Percentiles rank a stretch among this genome's conserved stretches.
Evolutionary conservation across 345 rosid genomes (phyloP).

Genomic region (Salix suchowensis): DNA sequence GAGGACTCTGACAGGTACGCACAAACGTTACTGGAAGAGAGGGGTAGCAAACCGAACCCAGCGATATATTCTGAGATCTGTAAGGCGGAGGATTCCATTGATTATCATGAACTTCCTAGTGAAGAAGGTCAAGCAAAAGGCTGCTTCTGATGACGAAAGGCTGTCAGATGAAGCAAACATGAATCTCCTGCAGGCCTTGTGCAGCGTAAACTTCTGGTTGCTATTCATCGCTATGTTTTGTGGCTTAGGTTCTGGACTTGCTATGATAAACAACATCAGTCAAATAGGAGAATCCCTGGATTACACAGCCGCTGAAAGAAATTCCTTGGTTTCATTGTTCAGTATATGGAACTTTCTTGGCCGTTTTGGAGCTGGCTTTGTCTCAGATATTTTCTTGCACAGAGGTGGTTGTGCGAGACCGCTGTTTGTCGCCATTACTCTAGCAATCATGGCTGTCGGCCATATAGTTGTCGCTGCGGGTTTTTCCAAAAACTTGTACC

Average conservation of each 20-base stretch:
- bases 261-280: slow-evolving; percentile 71
- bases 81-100: slow-evolving; percentile 2
- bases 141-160: slow-evolving; percentile 8
- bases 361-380: slow-evolving; percentile 76
- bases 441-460: slow-evolving; percentile 53
- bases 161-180: slow-evolving; percentile 27
- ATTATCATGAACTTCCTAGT: slow-evolving; percentile 24
- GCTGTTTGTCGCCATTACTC: slow-evolving; percentile 59
- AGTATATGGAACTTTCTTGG: slow-evolving; percentile 95
- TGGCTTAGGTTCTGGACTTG: slow-evolving; percentile 75
- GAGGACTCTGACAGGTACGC: slow-evolving; percentile 29
- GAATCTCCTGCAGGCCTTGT: slow-evolving; percentile 51
- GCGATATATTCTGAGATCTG: neutral
- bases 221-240: slow-evolving; percentile 65
- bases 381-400: slow-evolving; percentile 65
- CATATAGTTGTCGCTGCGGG: slow-evolving; percentile 72
- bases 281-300: slow-evolving; percentile 81
- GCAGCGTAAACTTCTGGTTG: slow-evolving; percentile 58
- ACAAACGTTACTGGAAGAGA: slow-evolving; percentile 24
- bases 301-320: slow-evolving; percentile 52
- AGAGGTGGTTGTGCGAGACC: slow-evolving; percentile 73
- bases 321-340: slow-evolving; percentile 64
- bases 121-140: slow-evolving; percentile 16
- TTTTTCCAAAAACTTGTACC: slow-evolving; percentile 50
- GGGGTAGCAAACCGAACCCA: slow-evolving; percentile 17